Percentiles rank a stretch among this genome's conserved stretches.
These are phyloP conservation scores for Gracilaria domingensis DNA, from an alignment of 23 red algal species.

Conservation along the genomic window DNA sequence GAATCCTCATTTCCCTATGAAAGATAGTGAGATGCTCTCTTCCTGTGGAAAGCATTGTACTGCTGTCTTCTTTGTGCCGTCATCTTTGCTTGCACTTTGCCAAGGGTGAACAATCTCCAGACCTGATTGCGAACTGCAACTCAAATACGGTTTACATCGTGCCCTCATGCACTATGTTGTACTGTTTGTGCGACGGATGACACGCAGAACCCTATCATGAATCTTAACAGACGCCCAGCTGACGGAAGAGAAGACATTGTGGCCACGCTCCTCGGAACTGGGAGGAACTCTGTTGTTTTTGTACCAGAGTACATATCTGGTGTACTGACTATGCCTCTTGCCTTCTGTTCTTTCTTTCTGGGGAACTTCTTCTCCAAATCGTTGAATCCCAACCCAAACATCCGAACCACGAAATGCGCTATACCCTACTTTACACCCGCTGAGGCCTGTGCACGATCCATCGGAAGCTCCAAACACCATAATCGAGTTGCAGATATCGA, in stretches of 20 bases:
- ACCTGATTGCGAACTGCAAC: too few relatives aligned
- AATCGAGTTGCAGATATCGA: slow-evolving; percentile 2
- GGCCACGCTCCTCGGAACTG: neutral
- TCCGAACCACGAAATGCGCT: neutral
- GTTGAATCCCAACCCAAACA: neutral
- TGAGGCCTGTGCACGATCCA: neutral
- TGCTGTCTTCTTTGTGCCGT: too few relatives aligned
- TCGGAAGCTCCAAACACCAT: neutral
- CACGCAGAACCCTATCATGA: neutral
- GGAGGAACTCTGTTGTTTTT: neutral
- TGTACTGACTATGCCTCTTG: neutral
- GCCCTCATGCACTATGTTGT: too few relatives aligned
- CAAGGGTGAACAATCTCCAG: too few relatives aligned
- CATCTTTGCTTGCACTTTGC: too few relatives aligned
- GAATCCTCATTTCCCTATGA: too few relatives aligned
- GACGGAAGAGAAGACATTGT: neutral
- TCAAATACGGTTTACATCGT: too few relatives aligned
- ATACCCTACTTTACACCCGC: neutral
- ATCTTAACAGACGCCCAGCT: too few relatives aligned
- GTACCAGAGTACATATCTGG: neutral
- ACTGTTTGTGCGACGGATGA: too few relatives aligned
- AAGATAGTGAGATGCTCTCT: too few relatives aligned
- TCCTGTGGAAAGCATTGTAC: too few relatives aligned
- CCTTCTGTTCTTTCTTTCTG: neutral
- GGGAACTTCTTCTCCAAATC: neutral